Conservation (phyloP, 1,284 basidiomycete species). For the Neotropicomus parvogracilis region DNA sequence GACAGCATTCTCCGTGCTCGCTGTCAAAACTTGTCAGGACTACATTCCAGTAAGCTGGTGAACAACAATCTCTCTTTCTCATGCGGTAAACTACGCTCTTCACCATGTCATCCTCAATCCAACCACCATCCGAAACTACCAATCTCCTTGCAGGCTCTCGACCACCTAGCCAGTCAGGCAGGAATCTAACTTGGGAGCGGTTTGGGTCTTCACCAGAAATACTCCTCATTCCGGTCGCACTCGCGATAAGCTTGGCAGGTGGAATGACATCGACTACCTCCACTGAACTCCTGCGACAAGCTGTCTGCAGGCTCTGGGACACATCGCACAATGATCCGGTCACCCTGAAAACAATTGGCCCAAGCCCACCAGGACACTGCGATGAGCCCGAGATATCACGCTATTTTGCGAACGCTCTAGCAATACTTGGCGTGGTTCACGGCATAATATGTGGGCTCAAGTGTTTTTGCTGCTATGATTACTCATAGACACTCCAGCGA, state of each 20-base stretch:
- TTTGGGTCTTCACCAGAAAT: slow-evolving; percentile 10
- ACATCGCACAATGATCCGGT: slow-evolving; percentile 10
- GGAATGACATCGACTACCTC: slow-evolving; percentile 29
- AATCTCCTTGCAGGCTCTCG: slow-evolving; percentile 13
- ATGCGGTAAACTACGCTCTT: background rate
- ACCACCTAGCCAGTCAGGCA: background rate
- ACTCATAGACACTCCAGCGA: slow-evolving; percentile 16
- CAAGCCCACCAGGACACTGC: slow-evolving; percentile 24
- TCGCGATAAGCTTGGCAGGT: slow-evolving; percentile 24
- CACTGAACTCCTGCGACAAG: slow-evolving; percentile 25
- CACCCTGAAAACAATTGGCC: slow-evolving; percentile 7
- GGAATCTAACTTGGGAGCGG: background rate
- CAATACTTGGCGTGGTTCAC: slow-evolving; percentile 14
- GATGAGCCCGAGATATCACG: slow-evolving; percentile 22
- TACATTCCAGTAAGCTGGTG: no score
- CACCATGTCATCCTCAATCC: slow-evolving; percentile 15
- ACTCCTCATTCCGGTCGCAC: slow-evolving; percentile 30
- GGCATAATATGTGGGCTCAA: slow-evolving; percentile 25
- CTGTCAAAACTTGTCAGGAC: no score
- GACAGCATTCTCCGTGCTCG: no score
- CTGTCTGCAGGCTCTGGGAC: slow-evolving; percentile 30
- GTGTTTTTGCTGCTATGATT: background rate
- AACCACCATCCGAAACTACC: slow-evolving; percentile 10
- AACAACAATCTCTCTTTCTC: background rate
- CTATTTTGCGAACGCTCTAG: slow-evolving; percentile 20